These are phyloP conservation scores for Elaeagnus macrophylla DNA, from an alignment of 306 rosid genomes.

Conservation along the genomic window DNA sequence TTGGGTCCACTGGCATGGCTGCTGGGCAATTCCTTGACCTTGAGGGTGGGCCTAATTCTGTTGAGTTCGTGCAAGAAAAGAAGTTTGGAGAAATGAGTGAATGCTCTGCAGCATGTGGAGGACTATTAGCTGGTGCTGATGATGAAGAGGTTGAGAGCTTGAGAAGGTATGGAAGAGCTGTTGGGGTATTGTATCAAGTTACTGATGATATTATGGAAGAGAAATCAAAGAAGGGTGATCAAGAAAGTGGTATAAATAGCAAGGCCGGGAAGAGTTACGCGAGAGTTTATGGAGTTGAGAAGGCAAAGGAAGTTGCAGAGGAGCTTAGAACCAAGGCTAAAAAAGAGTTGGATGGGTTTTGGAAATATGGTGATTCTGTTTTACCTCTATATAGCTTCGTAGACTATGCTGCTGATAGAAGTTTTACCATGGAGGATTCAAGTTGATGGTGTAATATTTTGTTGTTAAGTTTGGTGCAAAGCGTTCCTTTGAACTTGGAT, in stretches of 20 bases:
- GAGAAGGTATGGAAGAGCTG: slow-evolving; percentile 83
- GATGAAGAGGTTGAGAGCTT: slow-evolving; percentile 67
- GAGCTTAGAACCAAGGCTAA: slow-evolving; percentile 68
- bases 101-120: slow-evolving; percentile 94
- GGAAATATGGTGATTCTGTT: slow-evolving; percentile 59
- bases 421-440: slow-evolving; percentile 44
- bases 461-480: too few relatives aligned
- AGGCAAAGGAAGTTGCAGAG: slow-evolving; percentile 66
- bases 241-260: slow-evolving; percentile 1
- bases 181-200: slow-evolving; percentile 68
- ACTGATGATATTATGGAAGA: slow-evolving; percentile 67
- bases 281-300: slow-evolving; percentile 60
- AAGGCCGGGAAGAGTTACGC: slow-evolving; percentile 57
- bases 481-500: too few relatives aligned
- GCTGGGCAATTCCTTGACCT: slow-evolving; percentile 94
- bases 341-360: slow-evolving; percentile 72
- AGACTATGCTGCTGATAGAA: slow-evolving; percentile 80
- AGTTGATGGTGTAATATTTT: slow-evolving; percentile 18
- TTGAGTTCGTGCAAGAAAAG: slow-evolving; percentile 76
- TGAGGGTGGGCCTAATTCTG: slow-evolving; percentile 54
- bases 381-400: slow-evolving; percentile 83
- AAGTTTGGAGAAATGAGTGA: slow-evolving; percentile 93
- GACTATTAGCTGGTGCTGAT: slow-evolving; percentile 73
- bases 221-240: slow-evolving; percentile 20
- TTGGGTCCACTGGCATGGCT: slow-evolving; percentile 94